A percentile compares a stretch with the other conserved stretches of the same genome.
Conservation (phyloP, 768 basidiomycete species). For the Saitozyma podzolica region DNA sequence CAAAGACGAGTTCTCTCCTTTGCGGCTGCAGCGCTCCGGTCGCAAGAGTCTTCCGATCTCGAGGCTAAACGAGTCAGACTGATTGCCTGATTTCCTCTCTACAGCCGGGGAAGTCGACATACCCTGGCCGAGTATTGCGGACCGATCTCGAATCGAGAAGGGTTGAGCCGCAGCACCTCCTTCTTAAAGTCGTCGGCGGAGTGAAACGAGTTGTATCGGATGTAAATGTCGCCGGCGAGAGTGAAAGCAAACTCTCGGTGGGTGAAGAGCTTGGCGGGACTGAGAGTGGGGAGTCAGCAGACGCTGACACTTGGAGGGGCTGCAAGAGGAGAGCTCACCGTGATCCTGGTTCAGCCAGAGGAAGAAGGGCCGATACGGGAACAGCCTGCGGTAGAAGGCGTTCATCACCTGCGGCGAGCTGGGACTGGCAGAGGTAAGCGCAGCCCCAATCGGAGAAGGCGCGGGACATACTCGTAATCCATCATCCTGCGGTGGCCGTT, state of each 20-base stretch:
- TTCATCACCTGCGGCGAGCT: conserved; percentile 67
- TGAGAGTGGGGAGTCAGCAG: conserved; percentile 18
- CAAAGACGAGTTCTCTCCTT: conserved; percentile 91
- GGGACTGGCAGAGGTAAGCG: conserved; percentile 26
- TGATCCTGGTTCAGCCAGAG: conserved; percentile 94
- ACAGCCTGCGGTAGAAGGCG: conserved; percentile 82
- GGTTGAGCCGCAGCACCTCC: conserved; percentile 78
- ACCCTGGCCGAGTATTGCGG: conserved; percentile 87
- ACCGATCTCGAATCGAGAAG: conserved; percentile 94
- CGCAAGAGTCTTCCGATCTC: conserved; percentile 80
- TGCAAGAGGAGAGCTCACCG: conserved; percentile 47
- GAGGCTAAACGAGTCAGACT: conserved; percentile 61
- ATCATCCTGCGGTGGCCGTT: conserved; percentile 15
- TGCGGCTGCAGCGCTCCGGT: conserved; percentile 69
- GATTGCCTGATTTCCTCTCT: not conserved
- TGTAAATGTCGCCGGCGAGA: conserved; percentile 81
- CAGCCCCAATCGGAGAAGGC: not conserved
- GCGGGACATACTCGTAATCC: conserved; percentile 26
- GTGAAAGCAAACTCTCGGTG: conserved; percentile 97
- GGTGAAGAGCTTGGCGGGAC: conserved; percentile 74
- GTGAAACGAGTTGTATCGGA: conserved; percentile 90
- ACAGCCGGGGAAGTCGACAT: conserved; percentile 47
- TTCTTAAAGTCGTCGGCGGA: conserved; percentile 87
- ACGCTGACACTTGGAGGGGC: not conserved
- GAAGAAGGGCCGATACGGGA: conserved; percentile 92